Conservation (phyloP, 202 grass and related monocot species). For the Bolboschoenoplectus hybrid region DNA sequence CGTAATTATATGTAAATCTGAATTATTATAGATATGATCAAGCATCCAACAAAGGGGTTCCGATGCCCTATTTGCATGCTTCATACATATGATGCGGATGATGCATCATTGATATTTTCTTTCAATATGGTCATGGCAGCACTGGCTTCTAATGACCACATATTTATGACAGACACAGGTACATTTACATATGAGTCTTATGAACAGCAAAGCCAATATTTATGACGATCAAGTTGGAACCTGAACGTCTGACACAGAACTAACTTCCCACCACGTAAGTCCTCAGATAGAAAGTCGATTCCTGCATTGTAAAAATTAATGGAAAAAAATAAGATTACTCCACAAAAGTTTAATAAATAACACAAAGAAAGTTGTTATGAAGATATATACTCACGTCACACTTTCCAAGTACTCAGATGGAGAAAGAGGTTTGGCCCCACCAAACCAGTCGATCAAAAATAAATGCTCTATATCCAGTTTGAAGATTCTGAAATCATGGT, state of each 20-base stretch:
- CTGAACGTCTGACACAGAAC: background rate
- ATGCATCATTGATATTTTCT: background rate
- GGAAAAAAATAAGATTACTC: background rate
- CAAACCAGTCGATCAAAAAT: conserved; percentile 97
- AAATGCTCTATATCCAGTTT: conserved; percentile 80
- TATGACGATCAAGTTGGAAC: background rate
- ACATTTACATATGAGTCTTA: background rate
- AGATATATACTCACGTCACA: conserved; percentile 49
- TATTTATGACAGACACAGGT: background rate
- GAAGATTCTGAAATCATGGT: conserved; percentile 76
- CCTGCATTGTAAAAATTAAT: background rate
- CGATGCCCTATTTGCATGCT: background rate
- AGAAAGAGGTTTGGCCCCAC: conserved; percentile 82
- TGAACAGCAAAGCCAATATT: conserved; percentile 25
- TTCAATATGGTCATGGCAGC: background rate
- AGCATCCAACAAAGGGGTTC: background rate
- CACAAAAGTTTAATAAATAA: background rate
- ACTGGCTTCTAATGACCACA: background rate
- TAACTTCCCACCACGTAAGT: background rate
- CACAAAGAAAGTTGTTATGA: background rate
- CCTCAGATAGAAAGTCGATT: conserved; percentile 23
- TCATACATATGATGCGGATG: conserved; percentile 1
- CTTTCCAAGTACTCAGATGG: conserved; percentile 62
- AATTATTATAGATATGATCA: background rate
- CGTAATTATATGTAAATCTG: background rate